A percentile compares a stretch with the other conserved stretches of the same genome.
These are phyloP conservation scores for Melaleuca alternifolia DNA, from an alignment of 345 rosid genomes.

Conservation along the genomic window DNA sequence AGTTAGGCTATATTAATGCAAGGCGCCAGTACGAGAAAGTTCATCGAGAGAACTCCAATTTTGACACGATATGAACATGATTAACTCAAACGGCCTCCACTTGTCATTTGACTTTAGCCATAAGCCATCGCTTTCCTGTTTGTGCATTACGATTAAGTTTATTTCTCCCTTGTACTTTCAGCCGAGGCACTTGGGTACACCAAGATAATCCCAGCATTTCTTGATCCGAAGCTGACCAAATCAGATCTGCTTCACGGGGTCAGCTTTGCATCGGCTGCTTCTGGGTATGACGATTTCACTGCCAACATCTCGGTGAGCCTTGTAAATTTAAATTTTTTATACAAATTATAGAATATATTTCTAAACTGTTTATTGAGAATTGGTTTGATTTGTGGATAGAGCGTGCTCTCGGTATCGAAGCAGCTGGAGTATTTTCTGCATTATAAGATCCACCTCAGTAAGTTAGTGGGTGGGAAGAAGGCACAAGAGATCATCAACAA, in stretches of 20 bases:
- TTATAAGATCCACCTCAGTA: slow-evolving; percentile 50
- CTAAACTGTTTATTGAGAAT: not conserved
- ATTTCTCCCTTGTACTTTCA: not conserved
- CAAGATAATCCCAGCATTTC: slow-evolving; percentile 53
- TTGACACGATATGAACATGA: not conserved
- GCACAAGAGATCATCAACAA: slow-evolving; percentile 40
- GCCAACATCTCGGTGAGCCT: slow-evolving; percentile 67
- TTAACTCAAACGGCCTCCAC: not conserved
- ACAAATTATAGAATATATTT: not conserved
- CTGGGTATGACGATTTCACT: slow-evolving; percentile 83
- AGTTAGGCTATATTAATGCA: not conserved
- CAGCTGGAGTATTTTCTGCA: slow-evolving; percentile 56
- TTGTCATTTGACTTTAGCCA: not conserved
- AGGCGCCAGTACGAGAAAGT: not conserved
- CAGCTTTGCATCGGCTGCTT: slow-evolving; percentile 90
- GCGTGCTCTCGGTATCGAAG: slow-evolving; percentile 46
- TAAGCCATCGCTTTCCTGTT: not conserved
- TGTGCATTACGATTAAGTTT: not conserved
- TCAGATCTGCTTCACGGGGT: slow-evolving; percentile 54
- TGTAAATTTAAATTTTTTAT: not conserved
- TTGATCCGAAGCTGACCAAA: slow-evolving; percentile 38
- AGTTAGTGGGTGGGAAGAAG: slow-evolving; percentile 37
- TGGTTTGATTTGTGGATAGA: slow-evolving; percentile 14
- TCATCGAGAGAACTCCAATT: not conserved
- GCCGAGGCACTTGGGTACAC: slow-evolving; percentile 64